Percentiles rank a stretch among this genome's conserved stretches.
Conservation (phyloP, 2,329 filamentous ascomycete genomes). For the Paracoccidioides brasiliensis region DNA sequence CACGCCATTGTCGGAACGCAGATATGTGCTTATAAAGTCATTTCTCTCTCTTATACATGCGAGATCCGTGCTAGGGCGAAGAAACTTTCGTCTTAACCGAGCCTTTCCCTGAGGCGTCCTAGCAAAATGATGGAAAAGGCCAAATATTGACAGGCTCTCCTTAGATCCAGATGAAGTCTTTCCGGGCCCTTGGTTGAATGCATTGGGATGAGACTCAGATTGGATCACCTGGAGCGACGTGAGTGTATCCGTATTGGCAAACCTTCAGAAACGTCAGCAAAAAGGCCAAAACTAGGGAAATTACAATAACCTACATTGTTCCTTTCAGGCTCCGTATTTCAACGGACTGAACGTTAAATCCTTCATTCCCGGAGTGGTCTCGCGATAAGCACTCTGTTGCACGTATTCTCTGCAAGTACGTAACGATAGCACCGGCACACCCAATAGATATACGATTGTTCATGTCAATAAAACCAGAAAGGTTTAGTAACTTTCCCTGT, state of each 20-base stretch:
- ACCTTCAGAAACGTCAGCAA: conserved; percentile 43
- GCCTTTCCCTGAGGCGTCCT: conserved; percentile 66
- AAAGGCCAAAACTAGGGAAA: background rate
- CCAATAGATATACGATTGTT: conserved; percentile 64
- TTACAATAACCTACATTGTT: conserved; percentile 40
- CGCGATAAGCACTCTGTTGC: conserved; percentile 50
- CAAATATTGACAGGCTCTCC: conserved; percentile 73
- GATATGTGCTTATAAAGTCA: conserved; percentile 52
- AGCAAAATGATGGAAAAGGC: conserved; percentile 62
- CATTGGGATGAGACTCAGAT: conserved; percentile 70
- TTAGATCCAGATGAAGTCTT: conserved; percentile 52
- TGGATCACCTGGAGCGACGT: conserved; percentile 73
- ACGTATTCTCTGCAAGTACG: conserved; percentile 58
- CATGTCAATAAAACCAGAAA: conserved; percentile 59
- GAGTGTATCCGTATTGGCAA: conserved; percentile 69
- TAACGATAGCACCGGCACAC: conserved; percentile 77
- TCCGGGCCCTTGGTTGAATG: conserved; percentile 58
- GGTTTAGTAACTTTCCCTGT: conserved; percentile 52
- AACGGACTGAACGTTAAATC: conserved; percentile 50
- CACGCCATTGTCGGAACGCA: conserved; percentile 53
- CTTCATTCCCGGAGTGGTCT: conserved; percentile 39
- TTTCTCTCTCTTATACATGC: conserved; percentile 59
- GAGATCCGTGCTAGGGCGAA: conserved; percentile 62
- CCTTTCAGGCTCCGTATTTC: conserved; percentile 61
- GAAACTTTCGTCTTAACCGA: conserved; percentile 63